Evolutionary conservation across 495 filamentous ascomycete genomes (phyloP), one percentile per base, ranked within the genome.

Genomic region (Penicillium manginii): DNA sequence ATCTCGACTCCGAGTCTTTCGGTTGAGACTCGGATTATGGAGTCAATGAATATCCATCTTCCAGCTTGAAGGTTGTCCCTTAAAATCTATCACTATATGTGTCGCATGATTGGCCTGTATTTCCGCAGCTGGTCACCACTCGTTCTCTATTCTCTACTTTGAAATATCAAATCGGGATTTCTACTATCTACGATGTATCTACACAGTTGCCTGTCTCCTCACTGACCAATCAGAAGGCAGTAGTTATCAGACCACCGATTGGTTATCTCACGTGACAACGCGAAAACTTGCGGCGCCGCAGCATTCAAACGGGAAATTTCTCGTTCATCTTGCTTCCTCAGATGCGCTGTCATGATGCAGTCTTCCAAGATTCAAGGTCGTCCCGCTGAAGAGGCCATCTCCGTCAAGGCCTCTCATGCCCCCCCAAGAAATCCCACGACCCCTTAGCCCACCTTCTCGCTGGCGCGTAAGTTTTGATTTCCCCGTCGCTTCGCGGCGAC

Each of bases 391-490:
- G 52, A 62, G 48, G 53, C 50, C 22, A 26, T 52, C 29, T 46
- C 58, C 2, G 15, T 55, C 17, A 55, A 57, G 58, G 17, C 55
- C 46, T 47, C 58, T 22, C 42, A 50, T 14, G 29, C 43, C 12
- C 55, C 21, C 50, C 53, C 7, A 69, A 67, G 22, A 67, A 67
- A 54, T 37, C 58, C 17, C 61, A 62, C 21, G 59, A 58, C n/a
- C 62, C 74, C 21, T 94, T 89, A 90, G 86, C 89, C 57, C 91
- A 94, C 78, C 83, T 96, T 55, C 81, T 96, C 57, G 92, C 92
- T 32, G 92, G 92, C 80, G 92, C 87, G 91, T 93, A 82, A 73
- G 85, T 78, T 52, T 51, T 39, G 40, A 53, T 39, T 18, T 37
- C 14, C 23, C 10, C 22, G 46, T 67, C 32, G 54, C 26, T 37